Evolutionary conservation across 805 yeast genomes (phyloP), one percentile per base, ranked within the genome.

Genomic region (Metschnikowia orientalis): DNA sequence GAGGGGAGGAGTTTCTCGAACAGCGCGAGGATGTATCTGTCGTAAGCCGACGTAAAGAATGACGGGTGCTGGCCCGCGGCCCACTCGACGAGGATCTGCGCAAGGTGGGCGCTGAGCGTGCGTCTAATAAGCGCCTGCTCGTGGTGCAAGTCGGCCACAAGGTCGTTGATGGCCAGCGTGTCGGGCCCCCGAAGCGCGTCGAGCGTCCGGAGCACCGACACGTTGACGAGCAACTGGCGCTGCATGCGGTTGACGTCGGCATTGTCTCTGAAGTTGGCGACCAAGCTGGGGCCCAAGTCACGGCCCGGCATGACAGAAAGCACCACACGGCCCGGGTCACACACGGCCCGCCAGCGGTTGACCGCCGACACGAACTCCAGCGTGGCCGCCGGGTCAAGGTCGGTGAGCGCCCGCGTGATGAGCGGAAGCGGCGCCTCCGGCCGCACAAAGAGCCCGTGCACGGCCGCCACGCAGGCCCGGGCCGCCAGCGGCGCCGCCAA

Each of bases 121-220:
- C 23, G 19, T 25, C 51, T 45, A 6, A 59, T 49, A 6, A 18
- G 6, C 4, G 34, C 18, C 30, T 51, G 59, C 25, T 60, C 62
- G 5, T 34, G 41, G 5, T 22, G 36, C 13, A 28, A 20, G 13
- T 17, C 32, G 12, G 19, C 28, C 12, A 32, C 29, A 8, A 13
- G 37, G 10, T 23, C 37, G 23, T 26, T 30, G 22, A 35, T 15
- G 12, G 21, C 23, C 16, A 14, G 22, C 10, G 35, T n/a, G 8
- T 18, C 26, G 4, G 40, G 19, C 13, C 38, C 28, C 8, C 22
- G 40, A 7, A 57, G 38, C 4, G 55, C 31, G 11, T 42, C 40
- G 10, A 48, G 26, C 17, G 32, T 22, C 20, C 14, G 10, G 16
- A 29, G 22, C 6, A 54, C 25, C 5, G 51, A 42, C 9, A 42